Evolutionary conservation across 23 red algal genomes (phyloP).

Genomic region (Gracilaria caudata): DNA sequence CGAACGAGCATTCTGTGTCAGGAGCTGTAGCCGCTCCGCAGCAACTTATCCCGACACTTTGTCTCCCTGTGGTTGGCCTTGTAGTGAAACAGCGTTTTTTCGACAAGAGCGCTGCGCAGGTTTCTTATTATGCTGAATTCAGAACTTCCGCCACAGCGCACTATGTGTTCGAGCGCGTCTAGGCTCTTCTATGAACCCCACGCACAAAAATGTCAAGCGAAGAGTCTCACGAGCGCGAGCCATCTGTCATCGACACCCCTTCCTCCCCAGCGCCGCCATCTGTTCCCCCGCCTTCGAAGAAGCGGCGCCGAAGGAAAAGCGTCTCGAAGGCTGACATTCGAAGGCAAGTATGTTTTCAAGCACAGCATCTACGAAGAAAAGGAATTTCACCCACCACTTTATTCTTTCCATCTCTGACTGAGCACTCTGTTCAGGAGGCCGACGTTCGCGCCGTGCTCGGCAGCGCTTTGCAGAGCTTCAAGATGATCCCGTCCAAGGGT

Average conservation of each 20-base stretch:
- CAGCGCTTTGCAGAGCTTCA: not conserved
- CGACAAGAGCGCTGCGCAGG: too few species aligned
- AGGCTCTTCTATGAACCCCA: too few species aligned
- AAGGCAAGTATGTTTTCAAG: not conserved
- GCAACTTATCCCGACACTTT: too few species aligned
- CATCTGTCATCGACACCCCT: not conserved
- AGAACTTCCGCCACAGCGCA: too few species aligned
- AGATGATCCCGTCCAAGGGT: not conserved
- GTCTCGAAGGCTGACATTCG: not conserved
- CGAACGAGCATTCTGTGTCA: too few species aligned
- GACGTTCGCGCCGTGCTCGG: not conserved
- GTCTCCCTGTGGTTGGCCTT: too few species aligned
- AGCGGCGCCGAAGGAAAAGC: not conserved
- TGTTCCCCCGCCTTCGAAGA: not conserved
- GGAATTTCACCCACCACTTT: conserved; percentile 18
- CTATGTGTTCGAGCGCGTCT: too few species aligned
- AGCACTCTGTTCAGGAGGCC: not conserved
- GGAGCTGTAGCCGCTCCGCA: too few species aligned
- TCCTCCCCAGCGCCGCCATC: not conserved
- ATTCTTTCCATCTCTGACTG: conserved; percentile 23
- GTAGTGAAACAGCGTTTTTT: too few species aligned
- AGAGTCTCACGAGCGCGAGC: too few species aligned
- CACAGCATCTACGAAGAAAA: not conserved
- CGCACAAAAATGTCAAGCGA: too few species aligned
- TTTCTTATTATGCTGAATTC: too few species aligned